Evolutionary conservation across 305 asterid genomes (phyloP), one percentile per base, ranked within the genome.

Genomic region (Euphrasia arctica): DNA sequence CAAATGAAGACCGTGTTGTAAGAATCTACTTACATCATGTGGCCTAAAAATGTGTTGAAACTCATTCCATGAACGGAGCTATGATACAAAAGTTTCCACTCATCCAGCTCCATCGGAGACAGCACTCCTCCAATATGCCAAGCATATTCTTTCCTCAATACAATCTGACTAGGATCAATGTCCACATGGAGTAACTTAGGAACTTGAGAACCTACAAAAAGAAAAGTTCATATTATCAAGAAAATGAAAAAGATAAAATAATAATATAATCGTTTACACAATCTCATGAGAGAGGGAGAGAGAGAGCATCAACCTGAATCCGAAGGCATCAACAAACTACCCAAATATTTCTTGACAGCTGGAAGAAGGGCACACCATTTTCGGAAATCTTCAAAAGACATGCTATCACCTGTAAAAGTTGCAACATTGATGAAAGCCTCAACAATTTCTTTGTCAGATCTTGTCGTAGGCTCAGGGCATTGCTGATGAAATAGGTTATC

Each of bases 41-140:
- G 79, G 72, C 97, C 98, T 72, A 90, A 79, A 70, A 90, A 90
- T 54, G 97, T 89, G 75, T 80, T 93, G 83, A 87, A 93, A 72
- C 98, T 93, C 68, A 74, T 78, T 48, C 97, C 98, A 72, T 93
- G 90, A 57, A 85, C 62, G 32, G 81, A 60, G 78, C 97, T 90
- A 60, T 93, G 97, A 74, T 87, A 93, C 66, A 85, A 67, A 70
- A 93, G 97, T 70, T 80, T 84, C 98, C 98, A 93, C 68, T 87
- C 94, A 32, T 75, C 80, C 60, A 82, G 78, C 63, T 85, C 96
- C 11, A 65, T 67, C 18, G 75, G 79, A 60, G 89, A 75, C 65
- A 93, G 78, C 50, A 96, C 96, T 61, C 95, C 98, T 42, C 94
- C 90, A 66, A 93, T 83, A 74, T 80, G 85, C 97, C 98, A 93